Evolutionary conservation across 805 yeast genomes (phyloP), one percentile per base, ranked within the genome.

Genomic region (Yarrowia osloensis): DNA sequence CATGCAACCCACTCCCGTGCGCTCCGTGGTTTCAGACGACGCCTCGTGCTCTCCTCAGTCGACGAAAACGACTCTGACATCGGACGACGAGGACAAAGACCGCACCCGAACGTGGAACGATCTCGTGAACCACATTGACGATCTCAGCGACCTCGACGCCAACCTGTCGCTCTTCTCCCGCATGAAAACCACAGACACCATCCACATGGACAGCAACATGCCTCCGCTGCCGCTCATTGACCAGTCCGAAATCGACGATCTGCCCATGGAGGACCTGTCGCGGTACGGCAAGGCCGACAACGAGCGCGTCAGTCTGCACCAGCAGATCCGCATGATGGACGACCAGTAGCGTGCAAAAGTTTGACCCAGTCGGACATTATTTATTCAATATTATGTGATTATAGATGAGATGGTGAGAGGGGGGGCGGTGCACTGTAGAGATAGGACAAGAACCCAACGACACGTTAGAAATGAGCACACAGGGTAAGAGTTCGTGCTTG

Each of bases 201-300:
- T n/a, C n/a, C 54, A 44, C n/a, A 44, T 61, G 52, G 66, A 61
- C 33, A 17, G 21, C 17, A 26, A 21, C 28, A 40, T 31, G 52
- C 15, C 39, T 1, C 65, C 35, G 3, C 26, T 61, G 28, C 66
- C 66, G 24, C 44, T 61, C 35, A 61, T 61, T 24, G 66, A 61
- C 54, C 66, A 61, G 66, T 61, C 66, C 22, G 66, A 61, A 11
- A 61, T 61, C 24, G 66, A 61, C 33, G 66, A 61, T n/a, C 44
- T 61, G 54, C 66, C 66, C 33, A 61, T 61, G 66, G 66, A 61
- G 19, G 66, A 44, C 44, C 22, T 44, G 54, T 61, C 66, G 31
- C 40, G 28, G n/a, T 57, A 57, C 21, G n/a, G 11, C 21, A 35
- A 29, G 33, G 11, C 19, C 13, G 35, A 61, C 12, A 19, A 22